Evolutionary conservation across 345 rosid species (phyloP).

Genomic region (Physaria fendleri): DNA sequence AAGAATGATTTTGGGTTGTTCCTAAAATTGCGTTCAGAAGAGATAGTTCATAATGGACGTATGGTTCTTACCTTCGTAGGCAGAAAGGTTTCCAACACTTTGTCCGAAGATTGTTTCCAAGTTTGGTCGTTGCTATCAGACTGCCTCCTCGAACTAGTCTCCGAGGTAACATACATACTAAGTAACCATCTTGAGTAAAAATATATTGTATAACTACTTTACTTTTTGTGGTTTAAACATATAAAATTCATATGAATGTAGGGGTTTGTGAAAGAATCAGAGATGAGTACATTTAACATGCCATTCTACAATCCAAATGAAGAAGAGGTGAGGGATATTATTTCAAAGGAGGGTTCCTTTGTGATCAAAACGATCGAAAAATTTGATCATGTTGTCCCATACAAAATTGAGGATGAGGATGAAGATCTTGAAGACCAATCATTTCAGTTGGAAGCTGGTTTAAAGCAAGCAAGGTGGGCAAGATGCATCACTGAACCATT

Average conservation of each 20-base stretch:
- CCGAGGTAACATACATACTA: constrained; percentile 29
- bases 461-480: constrained; percentile 30
- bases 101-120: constrained; percentile 14
- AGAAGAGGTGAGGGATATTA: constrained; percentile 19
- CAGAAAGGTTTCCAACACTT: constrained; percentile 24
- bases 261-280: constrained; percentile 25
- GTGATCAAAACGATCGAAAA: constrained; percentile 11
- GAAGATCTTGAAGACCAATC: not conserved
- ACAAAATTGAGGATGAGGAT: not conserved
- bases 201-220: too few species aligned
- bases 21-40: constrained; percentile 31
- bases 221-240: too few species aligned
- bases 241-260: too few species aligned
- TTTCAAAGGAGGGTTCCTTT: constrained; percentile 34
- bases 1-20: constrained; percentile 36
- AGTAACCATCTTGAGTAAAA: not conserved
- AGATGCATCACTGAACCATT: constrained; percentile 55
- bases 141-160: constrained; percentile 30
- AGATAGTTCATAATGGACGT: constrained; percentile 28
- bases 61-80: constrained; percentile 35
- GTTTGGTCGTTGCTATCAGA: constrained; percentile 26
- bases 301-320: constrained; percentile 27
- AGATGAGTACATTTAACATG: constrained; percentile 32
- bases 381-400: constrained; percentile 4
- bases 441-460: constrained; percentile 19